phyloP scores from a whole-genome alignment of 2,329 filamentous ascomycete species.

The Aspergillus sp. region DNA sequence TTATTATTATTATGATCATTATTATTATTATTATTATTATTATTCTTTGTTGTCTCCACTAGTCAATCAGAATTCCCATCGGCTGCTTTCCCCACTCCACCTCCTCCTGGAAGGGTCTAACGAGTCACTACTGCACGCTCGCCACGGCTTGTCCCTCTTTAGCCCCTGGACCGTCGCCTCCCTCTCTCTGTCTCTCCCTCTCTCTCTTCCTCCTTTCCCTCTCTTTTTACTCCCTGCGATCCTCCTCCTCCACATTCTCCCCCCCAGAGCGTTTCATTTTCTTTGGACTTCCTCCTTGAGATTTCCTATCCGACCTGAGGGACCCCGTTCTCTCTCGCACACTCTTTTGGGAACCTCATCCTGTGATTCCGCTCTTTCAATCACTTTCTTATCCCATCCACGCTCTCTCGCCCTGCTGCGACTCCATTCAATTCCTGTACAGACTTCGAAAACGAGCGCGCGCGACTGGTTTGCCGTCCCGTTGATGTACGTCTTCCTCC shows the following conservation, averaged over 20 bases:
- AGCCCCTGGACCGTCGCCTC: constrained; percentile 13
- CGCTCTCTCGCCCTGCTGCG: not conserved
- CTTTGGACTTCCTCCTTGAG: constrained; percentile 23
- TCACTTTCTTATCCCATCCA: constrained; percentile 7
- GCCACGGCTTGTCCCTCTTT: constrained; percentile 8
- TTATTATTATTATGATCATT: constrained; percentile 9
- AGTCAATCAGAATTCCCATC: constrained; percentile 6
- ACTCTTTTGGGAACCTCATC: constrained; percentile 37
- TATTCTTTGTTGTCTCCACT: constrained; percentile 6
- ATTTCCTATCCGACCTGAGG: constrained; percentile 42
- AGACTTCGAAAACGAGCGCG: constrained; percentile 22
- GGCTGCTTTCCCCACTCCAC: constrained; percentile 1
- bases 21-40: not conserved
- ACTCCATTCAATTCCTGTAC: constrained; percentile 22
- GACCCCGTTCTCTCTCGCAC: constrained; percentile 38
- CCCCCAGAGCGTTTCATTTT: constrained; percentile 20
- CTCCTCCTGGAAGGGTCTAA: constrained; percentile 13
- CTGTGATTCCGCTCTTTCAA: constrained; percentile 22
- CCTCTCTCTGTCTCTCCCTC: constrained; percentile 4
- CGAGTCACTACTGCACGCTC: not conserved
- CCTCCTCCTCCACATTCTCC: constrained; percentile 16
- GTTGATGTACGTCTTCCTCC: constrained; percentile 27
- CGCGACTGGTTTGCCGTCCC: constrained; percentile 24
- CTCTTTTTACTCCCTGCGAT: constrained; percentile 23
- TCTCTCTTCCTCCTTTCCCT: constrained; percentile 5